phyloP scores from a whole-genome alignment of 805 yeast genomes.

The Yarrowia alimentaria region DNA sequence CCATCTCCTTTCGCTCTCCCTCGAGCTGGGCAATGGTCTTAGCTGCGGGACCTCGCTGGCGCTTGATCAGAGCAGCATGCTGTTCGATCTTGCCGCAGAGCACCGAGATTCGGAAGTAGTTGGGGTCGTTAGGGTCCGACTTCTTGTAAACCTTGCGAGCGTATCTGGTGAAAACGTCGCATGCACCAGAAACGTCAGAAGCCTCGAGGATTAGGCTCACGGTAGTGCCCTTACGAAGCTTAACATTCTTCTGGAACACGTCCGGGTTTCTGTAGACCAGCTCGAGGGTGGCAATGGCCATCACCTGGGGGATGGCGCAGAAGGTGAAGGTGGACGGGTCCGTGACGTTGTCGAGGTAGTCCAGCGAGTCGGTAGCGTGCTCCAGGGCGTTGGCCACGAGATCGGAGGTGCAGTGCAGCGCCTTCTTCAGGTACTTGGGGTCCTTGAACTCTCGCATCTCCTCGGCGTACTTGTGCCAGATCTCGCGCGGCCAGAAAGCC shows the following conservation, averaged over 20 bases:
- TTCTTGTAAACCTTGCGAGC: constrained; percentile 73
- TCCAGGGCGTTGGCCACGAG: constrained; percentile 73
- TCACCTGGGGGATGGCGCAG: constrained; percentile 97
- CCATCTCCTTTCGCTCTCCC: constrained; percentile 30
- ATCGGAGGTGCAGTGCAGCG: constrained; percentile 75
- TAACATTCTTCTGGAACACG: constrained; percentile 69
- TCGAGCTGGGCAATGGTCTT: constrained; percentile 28
- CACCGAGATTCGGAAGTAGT: constrained; percentile 77
- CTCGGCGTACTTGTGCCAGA: constrained; percentile 81
- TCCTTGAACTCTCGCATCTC: constrained; percentile 56
- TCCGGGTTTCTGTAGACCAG: constrained; percentile 75
- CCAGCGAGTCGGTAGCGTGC: constrained; percentile 74
- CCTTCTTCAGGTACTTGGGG: constrained; percentile 51
- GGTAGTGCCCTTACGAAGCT: constrained; percentile 88
- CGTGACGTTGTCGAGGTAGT: constrained; percentile 68
- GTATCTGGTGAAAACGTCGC: constrained; percentile 71
- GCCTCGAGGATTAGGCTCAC: constrained; percentile 70
- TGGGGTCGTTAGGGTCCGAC: constrained; percentile 78
- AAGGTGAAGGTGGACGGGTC: constrained; percentile 85
- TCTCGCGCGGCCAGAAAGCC: constrained; percentile 93
- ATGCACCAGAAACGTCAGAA: constrained; percentile 72
- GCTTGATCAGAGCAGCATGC: constrained; percentile 52
- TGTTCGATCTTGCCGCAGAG: constrained; percentile 87
- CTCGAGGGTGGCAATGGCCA: constrained; percentile 96
- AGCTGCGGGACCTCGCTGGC: constrained; percentile 27